Conservation (phyloP, 108 stramenopile species). For the Stephanodiscus triporus region DNA sequence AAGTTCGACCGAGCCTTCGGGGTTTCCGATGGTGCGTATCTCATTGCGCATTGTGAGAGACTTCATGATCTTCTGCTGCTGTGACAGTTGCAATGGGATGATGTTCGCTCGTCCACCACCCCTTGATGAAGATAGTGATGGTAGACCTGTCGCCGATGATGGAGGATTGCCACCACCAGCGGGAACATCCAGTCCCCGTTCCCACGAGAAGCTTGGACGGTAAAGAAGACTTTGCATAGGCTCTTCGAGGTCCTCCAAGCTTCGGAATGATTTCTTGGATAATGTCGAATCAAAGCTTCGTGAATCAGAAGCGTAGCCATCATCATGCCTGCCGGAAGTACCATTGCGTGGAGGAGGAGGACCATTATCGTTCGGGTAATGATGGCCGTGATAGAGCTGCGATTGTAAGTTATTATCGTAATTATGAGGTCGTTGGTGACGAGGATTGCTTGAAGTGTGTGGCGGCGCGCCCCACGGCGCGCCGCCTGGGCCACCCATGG, state of each 20-base stretch:
- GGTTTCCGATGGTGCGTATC: constrained; percentile 51
- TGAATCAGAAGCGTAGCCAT: constrained; percentile 10
- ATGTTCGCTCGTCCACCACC: background rate
- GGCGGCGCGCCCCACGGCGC: constrained; percentile 5
- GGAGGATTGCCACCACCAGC: background rate
- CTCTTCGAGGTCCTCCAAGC: constrained; percentile 38
- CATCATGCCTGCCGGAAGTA: constrained; percentile 7
- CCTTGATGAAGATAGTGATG: background rate
- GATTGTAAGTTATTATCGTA: background rate
- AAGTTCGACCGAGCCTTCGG: constrained; percentile 30
- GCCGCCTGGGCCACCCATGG: background rate
- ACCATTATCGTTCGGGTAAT: background rate
- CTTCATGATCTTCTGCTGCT: constrained; percentile 45
- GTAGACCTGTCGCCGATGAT: background rate
- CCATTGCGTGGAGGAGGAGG: constrained; percentile 3
- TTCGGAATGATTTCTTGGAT: constrained; percentile 15
- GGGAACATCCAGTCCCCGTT: constrained; percentile 30
- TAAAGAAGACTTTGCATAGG: constrained; percentile 20
- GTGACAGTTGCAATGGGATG: constrained; percentile 23
- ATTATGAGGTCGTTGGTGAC: background rate
- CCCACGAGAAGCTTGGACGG: constrained; percentile 43
- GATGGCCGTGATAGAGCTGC: background rate
- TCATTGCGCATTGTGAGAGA: constrained; percentile 39
- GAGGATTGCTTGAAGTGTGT: background rate
- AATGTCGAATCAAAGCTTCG: constrained; percentile 21